Evolutionary conservation across 2,329 filamentous ascomycete species (phyloP).

Genomic region (Diaporthe citrichinensis): DNA sequence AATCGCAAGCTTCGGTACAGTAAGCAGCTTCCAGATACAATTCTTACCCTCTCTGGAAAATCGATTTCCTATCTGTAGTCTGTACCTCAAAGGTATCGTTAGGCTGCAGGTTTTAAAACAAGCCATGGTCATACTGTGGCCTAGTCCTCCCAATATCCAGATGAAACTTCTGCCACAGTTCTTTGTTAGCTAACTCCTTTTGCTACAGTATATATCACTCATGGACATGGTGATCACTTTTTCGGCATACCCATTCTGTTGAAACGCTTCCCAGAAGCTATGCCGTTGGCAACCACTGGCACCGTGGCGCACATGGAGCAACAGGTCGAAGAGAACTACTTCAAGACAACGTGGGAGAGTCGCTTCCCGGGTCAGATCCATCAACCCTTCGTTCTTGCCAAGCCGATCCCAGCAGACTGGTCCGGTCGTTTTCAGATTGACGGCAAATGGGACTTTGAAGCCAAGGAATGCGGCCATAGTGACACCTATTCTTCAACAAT

Average conservation of each 20-base stretch:
- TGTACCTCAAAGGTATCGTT: too few species aligned
- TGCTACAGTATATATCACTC: constrained; percentile 4
- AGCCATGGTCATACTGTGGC: too few species aligned
- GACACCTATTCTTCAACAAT: constrained; percentile 9
- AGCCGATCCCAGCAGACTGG: not conserved
- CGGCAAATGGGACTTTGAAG: not conserved
- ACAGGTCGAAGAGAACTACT: not conserved
- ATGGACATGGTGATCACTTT: not conserved
- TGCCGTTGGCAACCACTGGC: not conserved
- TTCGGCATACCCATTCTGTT: not conserved
- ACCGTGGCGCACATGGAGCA: not conserved
- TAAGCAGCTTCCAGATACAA: too few species aligned
- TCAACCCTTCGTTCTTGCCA: not conserved
- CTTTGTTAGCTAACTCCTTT: too few species aligned
- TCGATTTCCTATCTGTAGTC: too few species aligned
- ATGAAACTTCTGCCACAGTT: too few species aligned
- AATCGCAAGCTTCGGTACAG: not conserved
- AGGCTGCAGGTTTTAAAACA: too few species aligned
- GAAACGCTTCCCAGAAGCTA: not conserved
- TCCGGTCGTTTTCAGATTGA: not conserved
- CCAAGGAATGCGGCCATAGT: constrained; percentile 1
- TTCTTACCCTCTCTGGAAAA: too few species aligned
- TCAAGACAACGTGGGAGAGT: not conserved
- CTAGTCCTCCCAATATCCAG: too few species aligned
- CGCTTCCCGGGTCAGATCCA: not conserved